Conservation (phyloP, 805 yeast genomes). For the Monosporozyma aquatica region DNA sequence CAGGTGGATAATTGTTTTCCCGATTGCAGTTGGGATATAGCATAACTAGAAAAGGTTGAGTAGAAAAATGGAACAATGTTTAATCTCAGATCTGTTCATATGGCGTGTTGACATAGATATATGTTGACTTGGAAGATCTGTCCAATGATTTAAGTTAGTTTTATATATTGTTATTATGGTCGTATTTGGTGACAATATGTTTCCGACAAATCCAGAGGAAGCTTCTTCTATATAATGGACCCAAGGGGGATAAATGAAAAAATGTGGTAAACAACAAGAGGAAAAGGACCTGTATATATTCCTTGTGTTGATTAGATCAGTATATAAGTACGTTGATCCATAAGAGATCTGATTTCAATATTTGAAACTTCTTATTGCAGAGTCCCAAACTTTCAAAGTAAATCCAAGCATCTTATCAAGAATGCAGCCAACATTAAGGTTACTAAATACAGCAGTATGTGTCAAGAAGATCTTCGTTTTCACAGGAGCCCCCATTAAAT, state of each 20-base stretch:
- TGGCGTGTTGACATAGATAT: too few relatives aligned
- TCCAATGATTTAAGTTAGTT: neutral
- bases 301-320: neutral
- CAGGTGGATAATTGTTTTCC: too few relatives aligned
- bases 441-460: slow-evolving; percentile 10
- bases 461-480: neutral
- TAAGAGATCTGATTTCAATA: too few relatives aligned
- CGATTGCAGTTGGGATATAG: too few relatives aligned
- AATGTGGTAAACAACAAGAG: too few relatives aligned
- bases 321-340: too few relatives aligned
- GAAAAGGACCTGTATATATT: neutral
- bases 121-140: neutral
- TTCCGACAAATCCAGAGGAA: neutral
- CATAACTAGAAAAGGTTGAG: too few relatives aligned
- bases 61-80: too few relatives aligned
- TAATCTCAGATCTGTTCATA: too few relatives aligned
- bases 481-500: too few relatives aligned
- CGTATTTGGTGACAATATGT: neutral
- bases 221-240: too few relatives aligned
- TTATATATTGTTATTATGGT: neutral
- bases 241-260: slow-evolving; percentile 1
- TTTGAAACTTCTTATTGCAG: neutral
- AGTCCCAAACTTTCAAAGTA: neutral
- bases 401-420: neutral
- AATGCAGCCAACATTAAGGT: slow-evolving; percentile 7